A percentile compares a stretch with the other conserved stretches of the same genome.
Conservation (phyloP, 169 alveolate genomes). For the Blepharisma undulans region DNA sequence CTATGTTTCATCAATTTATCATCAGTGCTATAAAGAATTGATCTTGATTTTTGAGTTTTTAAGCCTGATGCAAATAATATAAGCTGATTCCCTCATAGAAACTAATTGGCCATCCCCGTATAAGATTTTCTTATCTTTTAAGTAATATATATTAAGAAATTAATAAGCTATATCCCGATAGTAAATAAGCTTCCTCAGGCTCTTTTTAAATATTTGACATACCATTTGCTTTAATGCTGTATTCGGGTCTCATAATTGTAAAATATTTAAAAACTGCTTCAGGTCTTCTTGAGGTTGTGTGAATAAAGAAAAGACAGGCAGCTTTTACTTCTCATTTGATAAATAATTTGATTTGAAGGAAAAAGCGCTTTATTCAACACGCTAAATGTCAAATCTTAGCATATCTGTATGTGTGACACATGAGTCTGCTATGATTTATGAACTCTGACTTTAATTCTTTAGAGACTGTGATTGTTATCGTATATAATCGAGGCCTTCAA, state of each 20-base stretch:
- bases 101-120: too few relatives aligned
- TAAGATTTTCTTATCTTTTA: too few relatives aligned
- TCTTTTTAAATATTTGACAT: too few relatives aligned
- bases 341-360: slow-evolving; percentile 44
- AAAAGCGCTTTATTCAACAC: slow-evolving; percentile 50
- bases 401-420: too few relatives aligned
- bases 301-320: too few relatives aligned
- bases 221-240: too few relatives aligned
- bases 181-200: slow-evolving; percentile 55
- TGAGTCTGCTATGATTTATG: too few relatives aligned
- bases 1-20: neutral
- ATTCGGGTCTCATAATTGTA: slow-evolving; percentile 15
- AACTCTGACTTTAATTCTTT: too few relatives aligned
- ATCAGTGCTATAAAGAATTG: slow-evolving; percentile 29
- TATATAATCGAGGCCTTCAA: slow-evolving; percentile 45
- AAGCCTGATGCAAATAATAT: slow-evolving; percentile 45
- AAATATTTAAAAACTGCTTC: slow-evolving; percentile 24
- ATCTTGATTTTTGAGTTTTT: slow-evolving; percentile 55
- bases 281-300: too few relatives aligned
- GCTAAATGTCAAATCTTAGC: too few relatives aligned
- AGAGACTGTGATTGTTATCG: too few relatives aligned
- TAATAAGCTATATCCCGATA: slow-evolving; percentile 50
- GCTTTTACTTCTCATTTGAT: slow-evolving; percentile 61
- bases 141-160: too few relatives aligned
- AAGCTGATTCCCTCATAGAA: slow-evolving; percentile 48